phyloP scores from a whole-genome alignment of 2,329 filamentous ascomycete species.

The Phialophora chinensis region DNA sequence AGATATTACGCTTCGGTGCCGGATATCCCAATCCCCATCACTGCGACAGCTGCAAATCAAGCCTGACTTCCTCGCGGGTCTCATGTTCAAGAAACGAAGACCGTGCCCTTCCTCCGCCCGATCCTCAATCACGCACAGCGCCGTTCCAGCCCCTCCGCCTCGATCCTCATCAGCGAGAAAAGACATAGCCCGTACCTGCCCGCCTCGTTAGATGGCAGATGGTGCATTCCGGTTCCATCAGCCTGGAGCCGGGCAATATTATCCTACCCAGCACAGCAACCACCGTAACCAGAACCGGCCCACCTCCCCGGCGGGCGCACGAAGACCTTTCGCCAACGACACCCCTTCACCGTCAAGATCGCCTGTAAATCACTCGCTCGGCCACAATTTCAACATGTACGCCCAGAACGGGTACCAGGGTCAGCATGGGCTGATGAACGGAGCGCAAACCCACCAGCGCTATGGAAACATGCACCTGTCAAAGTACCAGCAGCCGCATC shows the following conservation, averaged over 20 bases:
- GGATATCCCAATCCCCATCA: slow-evolving; percentile 11
- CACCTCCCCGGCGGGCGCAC: slow-evolving; percentile 52
- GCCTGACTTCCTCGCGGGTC: slow-evolving; percentile 33
- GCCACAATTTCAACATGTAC: slow-evolving; percentile 56
- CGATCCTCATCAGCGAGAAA: slow-evolving; percentile 11
- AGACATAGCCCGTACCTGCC: slow-evolving; percentile 7
- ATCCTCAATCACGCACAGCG: slow-evolving; percentile 26
- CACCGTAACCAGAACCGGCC: slow-evolving; percentile 53
- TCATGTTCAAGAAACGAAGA: slow-evolving; percentile 59
- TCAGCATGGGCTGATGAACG: slow-evolving; percentile 59
- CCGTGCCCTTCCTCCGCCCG: slow-evolving; percentile 42
- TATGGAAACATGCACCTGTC: slow-evolving; percentile 56
- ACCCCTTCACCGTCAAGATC: slow-evolving; percentile 57
- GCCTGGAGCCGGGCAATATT: slow-evolving; percentile 59
- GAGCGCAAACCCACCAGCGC: slow-evolving; percentile 54
- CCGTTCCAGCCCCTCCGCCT: slow-evolving; percentile 23
- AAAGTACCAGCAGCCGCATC: slow-evolving; percentile 56
- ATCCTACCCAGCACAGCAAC: slow-evolving; percentile 53
- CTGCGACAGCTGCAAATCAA: slow-evolving; percentile 16
- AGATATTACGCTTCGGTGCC: slow-evolving; percentile 23
- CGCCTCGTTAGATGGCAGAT: slow-evolving; percentile 62
- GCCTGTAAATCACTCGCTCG: slow-evolving; percentile 51
- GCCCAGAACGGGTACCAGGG: slow-evolving; percentile 53
- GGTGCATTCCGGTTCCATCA: slow-evolving; percentile 61
- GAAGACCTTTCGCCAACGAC: slow-evolving; percentile 53